Evolutionary conservation across 2,329 filamentous ascomycete genomes (phyloP), one percentile per base, ranked within the genome.

Genomic region (Trichocomaceae sp.): DNA sequence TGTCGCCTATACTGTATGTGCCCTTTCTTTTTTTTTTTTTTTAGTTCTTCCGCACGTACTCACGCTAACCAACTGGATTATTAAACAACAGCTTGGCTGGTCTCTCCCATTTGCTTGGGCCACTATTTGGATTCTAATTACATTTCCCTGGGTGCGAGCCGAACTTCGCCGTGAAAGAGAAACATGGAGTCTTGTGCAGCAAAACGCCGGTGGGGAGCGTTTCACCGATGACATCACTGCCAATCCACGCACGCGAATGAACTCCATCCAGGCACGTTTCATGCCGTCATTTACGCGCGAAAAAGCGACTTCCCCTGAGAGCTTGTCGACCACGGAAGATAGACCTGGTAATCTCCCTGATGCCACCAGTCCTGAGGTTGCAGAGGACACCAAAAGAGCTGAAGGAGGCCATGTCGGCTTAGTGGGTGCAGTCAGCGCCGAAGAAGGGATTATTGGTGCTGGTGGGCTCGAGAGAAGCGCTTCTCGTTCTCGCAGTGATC

Each of bases 1-100:
- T 22, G 70, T 79, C 35, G 78, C 76, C 9, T 81, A 79, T 60
- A 74, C 69, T 15, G 72, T 74, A 63, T 59, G 69, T 63, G 26
- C 26, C 47, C 22, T 3, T 15, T 17, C 23, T 26, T 26, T n/a
- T n/a, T n/a, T n/a, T n/a, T n/a, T n/a, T n/a, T n/a, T n/a, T n/a
- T n/a, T n/a, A n/a, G n/a, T n/a, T n/a, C n/a, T n/a, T n/a, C n/a
- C n/a, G n/a, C n/a, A n/a, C n/a, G 13, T 35, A 3, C 31, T 35
- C 31, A 45, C 20, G 22, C 8, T 19, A 20, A n/a, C n/a, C 31
- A n/a, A 15, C 35, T 51, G 39, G 56, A 60, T 47, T 47, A 31
- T 44, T 8, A 6, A 45, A 33, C 7, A 44, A 33, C 56, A 72
- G 69, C 52, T 72, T 63, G 74, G 75, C 59, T 72, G 75, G 73